Conservation (phyloP, 441 rosid genomes). For the Pelargonium cotyledonis region DNA sequence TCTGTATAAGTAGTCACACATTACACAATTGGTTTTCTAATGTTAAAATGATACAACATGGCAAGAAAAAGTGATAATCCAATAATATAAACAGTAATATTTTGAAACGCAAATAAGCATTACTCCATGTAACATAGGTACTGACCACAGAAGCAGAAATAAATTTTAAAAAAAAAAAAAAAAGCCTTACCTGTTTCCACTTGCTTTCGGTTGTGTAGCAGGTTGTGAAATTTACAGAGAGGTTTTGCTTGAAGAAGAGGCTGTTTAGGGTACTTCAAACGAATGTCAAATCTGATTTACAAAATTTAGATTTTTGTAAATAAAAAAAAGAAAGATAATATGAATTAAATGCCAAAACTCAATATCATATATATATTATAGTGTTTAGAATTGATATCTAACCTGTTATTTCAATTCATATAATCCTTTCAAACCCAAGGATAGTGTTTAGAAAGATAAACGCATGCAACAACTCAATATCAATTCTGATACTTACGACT, state of each 20-base stretch:
- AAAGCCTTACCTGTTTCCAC: conserved; percentile 47
- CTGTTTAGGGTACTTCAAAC: conserved; percentile 61
- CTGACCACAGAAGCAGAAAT: no score
- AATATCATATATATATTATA: background rate
- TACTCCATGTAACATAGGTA: conserved; percentile 8
- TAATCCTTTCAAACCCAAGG: no score
- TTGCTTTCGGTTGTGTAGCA: conserved; percentile 67
- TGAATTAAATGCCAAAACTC: conserved; percentile 8
- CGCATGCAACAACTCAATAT: background rate
- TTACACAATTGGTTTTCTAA: background rate
- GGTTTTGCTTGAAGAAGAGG: conserved; percentile 78
- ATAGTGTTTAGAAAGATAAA: conserved; percentile 1
- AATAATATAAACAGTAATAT: background rate
- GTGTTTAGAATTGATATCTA: no score
- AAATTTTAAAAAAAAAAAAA: conserved; percentile 12
- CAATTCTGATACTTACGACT: background rate
- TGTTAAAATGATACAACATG: background rate
- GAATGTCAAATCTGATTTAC: conserved; percentile 52
- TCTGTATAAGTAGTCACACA: background rate
- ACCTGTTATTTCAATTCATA: background rate
- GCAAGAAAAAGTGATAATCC: background rate
- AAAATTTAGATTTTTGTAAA: conserved; percentile 13
- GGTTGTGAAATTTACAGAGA: conserved; percentile 62
- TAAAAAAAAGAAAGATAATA: conserved; percentile 13
- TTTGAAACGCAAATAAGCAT: conserved; percentile 2